Conservation (phyloP, 176 grass and related monocot genomes). For the Carex pumila region DNA sequence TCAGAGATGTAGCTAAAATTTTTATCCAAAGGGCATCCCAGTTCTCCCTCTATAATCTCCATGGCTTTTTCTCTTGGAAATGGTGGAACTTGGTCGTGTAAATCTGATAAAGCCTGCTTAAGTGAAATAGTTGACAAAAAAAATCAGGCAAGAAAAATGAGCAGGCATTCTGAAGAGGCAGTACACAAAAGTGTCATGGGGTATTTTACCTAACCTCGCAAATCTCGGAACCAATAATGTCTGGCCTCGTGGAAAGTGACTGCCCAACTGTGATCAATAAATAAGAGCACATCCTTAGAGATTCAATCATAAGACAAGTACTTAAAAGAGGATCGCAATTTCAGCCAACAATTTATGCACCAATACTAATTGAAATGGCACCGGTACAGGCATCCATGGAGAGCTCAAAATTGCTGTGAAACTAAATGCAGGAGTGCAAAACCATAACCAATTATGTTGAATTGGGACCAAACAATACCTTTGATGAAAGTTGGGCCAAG, state of each 20-base stretch:
- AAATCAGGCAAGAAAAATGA: not conserved
- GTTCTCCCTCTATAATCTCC: constrained; percentile 74
- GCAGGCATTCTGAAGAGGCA: not conserved
- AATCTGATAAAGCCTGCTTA: constrained; percentile 59
- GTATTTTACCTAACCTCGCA: constrained; percentile 76
- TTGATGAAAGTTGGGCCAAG: constrained; percentile 98
- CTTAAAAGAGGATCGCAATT: not conserved
- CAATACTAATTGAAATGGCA: not conserved
- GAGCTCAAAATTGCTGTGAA: not conserved
- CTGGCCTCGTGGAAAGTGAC: constrained; percentile 87
- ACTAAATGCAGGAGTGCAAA: not conserved
- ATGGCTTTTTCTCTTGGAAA: constrained; percentile 71
- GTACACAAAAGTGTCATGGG: constrained; percentile 2
- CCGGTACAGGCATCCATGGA: not conserved
- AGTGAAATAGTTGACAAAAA: constrained; percentile 5
- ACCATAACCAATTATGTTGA: constrained; percentile 12
- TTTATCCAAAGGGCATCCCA: constrained; percentile 39
- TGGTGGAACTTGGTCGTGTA: constrained; percentile 84
- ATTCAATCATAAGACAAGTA: not conserved
- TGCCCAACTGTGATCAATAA: constrained; percentile 70
- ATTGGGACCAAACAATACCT: constrained; percentile 31
- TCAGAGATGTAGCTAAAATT: constrained; percentile 79
- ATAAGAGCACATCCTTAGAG: constrained; percentile 31
- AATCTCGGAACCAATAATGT: constrained; percentile 92
- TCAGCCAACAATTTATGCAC: not conserved